Evolutionary conservation across 495 filamentous ascomycete genomes (phyloP).

Genomic region (Hypoxylon cercidicola): DNA sequence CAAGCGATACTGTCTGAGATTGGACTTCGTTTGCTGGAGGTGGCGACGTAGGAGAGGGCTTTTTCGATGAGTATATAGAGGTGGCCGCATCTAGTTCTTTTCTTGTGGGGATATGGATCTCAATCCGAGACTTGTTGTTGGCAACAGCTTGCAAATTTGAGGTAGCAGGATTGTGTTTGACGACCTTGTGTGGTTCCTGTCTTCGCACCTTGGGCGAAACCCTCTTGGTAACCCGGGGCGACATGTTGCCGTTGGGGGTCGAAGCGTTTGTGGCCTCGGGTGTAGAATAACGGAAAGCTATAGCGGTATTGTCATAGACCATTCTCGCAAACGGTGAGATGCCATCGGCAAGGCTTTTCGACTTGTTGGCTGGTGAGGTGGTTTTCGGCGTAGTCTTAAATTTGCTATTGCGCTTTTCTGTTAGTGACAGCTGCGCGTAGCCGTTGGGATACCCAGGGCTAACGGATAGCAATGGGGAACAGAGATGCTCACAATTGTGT

Average conservation of each 20-base stretch:
- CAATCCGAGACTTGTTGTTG: conserved; percentile 44
- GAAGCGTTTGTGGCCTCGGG: conserved; percentile 41
- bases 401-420: conserved; percentile 60
- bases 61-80: conserved; percentile 24
- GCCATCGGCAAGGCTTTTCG: conserved; percentile 43
- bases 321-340: conserved; percentile 57
- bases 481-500: conserved; percentile 73
- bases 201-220: conserved; percentile 38
- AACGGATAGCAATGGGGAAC: not conserved
- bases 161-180: conserved; percentile 42
- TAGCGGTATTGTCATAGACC: conserved; percentile 53
- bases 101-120: conserved; percentile 42
- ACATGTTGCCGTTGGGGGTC: conserved; percentile 29
- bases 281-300: conserved; percentile 49
- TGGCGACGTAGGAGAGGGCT: conserved; percentile 9
- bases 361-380: conserved; percentile 16
- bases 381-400: conserved; percentile 67
- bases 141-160: conserved; percentile 40
- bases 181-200: conserved; percentile 37
- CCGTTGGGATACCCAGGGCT: not conserved
- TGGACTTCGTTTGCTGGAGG: conserved; percentile 32
- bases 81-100: conserved; percentile 40
- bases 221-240: conserved; percentile 32
- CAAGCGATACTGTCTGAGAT: conserved; percentile 44
- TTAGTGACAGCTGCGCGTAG: conserved; percentile 27